Evolutionary conservation across 106 monocot genomes (phyloP), one percentile per base, ranked within the genome.

Genomic region (Dendrobium huoshanense): DNA sequence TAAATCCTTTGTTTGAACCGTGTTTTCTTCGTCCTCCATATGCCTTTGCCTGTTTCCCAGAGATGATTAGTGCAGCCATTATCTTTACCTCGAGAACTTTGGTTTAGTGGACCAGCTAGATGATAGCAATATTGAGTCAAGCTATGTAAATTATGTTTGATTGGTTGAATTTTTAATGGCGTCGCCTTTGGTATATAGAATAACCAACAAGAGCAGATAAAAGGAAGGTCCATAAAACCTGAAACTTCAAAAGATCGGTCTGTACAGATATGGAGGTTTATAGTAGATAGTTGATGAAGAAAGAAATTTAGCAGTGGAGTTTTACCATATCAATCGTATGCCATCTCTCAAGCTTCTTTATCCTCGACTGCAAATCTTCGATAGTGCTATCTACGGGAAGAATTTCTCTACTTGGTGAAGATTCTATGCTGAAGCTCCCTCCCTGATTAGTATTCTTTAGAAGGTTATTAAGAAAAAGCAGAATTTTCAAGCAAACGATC

Each of bases 181-280:
- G 87, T 58, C 83, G 90, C 79, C 87, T 90, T 75, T 91, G 83
- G 78, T 89, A 92, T 5, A 97, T 79, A 11, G 94, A 87, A 82
- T 97, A 97, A 78, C 97, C 94, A 76, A 97, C 85, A 75, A 97
- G 77, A 51, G 90, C 91, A 41, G 94, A 97, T 80, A 94, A 77
- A 24, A 97, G 85, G 82, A 94, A 82, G 29, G 97, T 97, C 97
- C 97, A 97, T 41, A 97, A 79, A 75, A 94, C 90, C 97, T 97
- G 85, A 74, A 73, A 83, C 1, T 49, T 37, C 11, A 41, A 40
- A 40, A 15, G 10, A 7, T 18, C 9, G 41, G 16, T 37, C 7
- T 40, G 56, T 19, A 19, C 24, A 33, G 37, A 70, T 13, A 70
- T 37, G 8, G 43, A 44, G 74, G 41, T 70, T 70, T 9, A 0